Base-by-base conservation (phyloP, 2,329 filamentous ascomycete genomes). In the Hymenoscyphus fructigenus region DNA sequence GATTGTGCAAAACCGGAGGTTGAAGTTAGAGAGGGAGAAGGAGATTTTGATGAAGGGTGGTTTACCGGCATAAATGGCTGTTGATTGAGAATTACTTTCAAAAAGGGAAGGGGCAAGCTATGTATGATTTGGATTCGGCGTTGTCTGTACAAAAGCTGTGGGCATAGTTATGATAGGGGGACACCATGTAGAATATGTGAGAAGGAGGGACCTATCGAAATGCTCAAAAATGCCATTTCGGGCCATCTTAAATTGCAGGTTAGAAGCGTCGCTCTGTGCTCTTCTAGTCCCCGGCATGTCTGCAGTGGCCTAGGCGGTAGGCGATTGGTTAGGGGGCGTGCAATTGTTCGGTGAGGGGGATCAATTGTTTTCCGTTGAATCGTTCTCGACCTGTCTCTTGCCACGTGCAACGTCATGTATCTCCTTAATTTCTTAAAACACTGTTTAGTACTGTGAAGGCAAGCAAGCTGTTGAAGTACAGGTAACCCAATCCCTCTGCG, bases 21-120 rank as follows among this genome's bases (percentile, higher is more conserved):
- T 83, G 79, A 85, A 85, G 79, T 82, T 82, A 72, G 87, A 92
- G 78, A 83, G 82, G 73, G 87, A 92, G 78, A 82, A 86, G 77
- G 84, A 82, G 62, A 76, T 88, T 73, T 71, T 89, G 66, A 79
- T 78, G 65, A 28, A 34, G 26, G 53, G 53, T 57, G 53, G 26
- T 10, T 34, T 57, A 32, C 53, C 53, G 55, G 58, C 50, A 60
- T 50, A 47, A 47, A 32, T 34, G n/a, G n/a, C n/a, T n/a, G 34
- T 38, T 36, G 34, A 50, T 50, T 50, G 12, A 23, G n/a, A 15
- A 26, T 50, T 50, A 10, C 44, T 23, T 50, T 7, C 44, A 23
- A n/a, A n/a, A n/a, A n/a, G n/a, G 17, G 9, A 23, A 50, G 10
- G 7, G 14, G 57, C 5, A 61, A 29, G n/a, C 36, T 28, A 47